Conservation (phyloP, 1,284 basidiomycete species). For the Cerrena zonata region DNA sequence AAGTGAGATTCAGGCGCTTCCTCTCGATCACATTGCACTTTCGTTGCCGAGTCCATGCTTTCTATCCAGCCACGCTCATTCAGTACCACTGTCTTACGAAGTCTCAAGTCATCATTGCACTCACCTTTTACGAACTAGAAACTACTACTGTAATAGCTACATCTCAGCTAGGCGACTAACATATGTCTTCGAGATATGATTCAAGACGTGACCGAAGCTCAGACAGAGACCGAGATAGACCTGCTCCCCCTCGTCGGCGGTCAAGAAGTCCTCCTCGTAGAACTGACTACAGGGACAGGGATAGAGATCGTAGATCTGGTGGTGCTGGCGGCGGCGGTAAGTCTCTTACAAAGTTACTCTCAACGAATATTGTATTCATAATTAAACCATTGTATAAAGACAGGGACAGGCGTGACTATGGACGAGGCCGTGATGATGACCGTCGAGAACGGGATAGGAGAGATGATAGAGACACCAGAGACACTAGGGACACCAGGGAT, state of each 20-base stretch:
- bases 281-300: constrained; percentile 28
- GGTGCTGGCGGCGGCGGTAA: neutral
- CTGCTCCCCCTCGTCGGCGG: constrained; percentile 41
- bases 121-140: too few relatives aligned
- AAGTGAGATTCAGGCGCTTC: too few relatives aligned
- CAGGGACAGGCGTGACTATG: constrained; percentile 27
- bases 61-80: too few relatives aligned
- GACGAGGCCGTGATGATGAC: constrained; percentile 34
- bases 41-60: too few relatives aligned
- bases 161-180: too few relatives aligned
- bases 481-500: constrained; percentile 17
- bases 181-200: constrained; percentile 50
- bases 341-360: neutral
- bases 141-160: too few relatives aligned
- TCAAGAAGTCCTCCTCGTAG: constrained; percentile 63
- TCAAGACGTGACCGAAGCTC: constrained; percentile 60
- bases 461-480: constrained; percentile 37
- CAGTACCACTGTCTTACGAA: too few relatives aligned
- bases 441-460: constrained; percentile 32
- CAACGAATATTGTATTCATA: neutral
- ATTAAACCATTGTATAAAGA: neutral
- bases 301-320: constrained; percentile 35
- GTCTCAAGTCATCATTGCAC: too few relatives aligned
- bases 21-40: too few relatives aligned
- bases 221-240: constrained; percentile 68